Evolutionary conservation across 1,139 yeast species (phyloP), one percentile per base, ranked within the genome.

Genomic region (Yamadazyma sp.): DNA sequence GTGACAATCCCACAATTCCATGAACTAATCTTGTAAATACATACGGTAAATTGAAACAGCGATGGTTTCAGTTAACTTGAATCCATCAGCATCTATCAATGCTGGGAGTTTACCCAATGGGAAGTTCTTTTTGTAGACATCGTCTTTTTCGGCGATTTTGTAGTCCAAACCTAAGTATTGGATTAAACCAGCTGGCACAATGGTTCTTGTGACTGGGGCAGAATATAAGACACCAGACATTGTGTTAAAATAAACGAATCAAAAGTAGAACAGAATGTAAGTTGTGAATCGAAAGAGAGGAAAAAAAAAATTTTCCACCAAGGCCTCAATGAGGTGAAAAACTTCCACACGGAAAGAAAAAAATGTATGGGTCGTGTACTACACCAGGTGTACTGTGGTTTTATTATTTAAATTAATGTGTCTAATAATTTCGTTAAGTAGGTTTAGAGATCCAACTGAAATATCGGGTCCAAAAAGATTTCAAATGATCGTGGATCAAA

Each of bases 51-150:
- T 54, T 44, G 70, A 62, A 59, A 91, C 73, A 46, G 98, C 96
- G 59, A 87, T 74, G 50, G 76, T 73, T 77, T 91, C 97, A 56
- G 79, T 75, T 59, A 91, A 74, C 62, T 79, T 79, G 74, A 73
- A 79, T 43, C 96, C 96, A 64, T 86, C 83, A 51, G 85, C 80
- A 44, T 89, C 92, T 55, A 79, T 60, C 55, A 85, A 87, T 50
- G 89, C 83, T 56, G 98, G 98, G 49, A 79, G 75, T 65, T 77
- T 79, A 56, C 69, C 74, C 59, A 82, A 67, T 55, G 96, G 96
- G 80, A 87, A 88, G 59, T 67, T 59, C 49, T 64, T 62, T 41
- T 61, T 57, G 64, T 66, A 83, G 34, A 58, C 67, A 42, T 66
- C 69, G 46, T 70, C 77, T 47, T 73, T 71, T 43, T 68, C 73